Conservation (phyloP, 2,329 filamentous ascomycete genomes). For the Talaromyces albobiverticillius region DNA sequence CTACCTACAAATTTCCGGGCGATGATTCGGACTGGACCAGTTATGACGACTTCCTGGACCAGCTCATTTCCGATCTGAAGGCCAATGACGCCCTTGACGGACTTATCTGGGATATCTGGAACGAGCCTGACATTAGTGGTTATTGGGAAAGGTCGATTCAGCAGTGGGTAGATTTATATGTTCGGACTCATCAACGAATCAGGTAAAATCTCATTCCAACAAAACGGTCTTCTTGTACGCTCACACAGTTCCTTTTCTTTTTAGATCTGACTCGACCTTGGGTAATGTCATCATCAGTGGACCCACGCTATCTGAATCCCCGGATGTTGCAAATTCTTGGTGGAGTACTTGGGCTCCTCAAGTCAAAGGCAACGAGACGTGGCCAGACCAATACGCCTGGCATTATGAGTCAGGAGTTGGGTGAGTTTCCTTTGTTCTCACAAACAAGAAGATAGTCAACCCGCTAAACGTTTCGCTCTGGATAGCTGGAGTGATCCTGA, state of each 20-base stretch:
- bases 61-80: constrained; percentile 20
- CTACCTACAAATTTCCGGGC: constrained; percentile 44
- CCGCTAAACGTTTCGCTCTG: neutral
- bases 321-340: constrained; percentile 32
- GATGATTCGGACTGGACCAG: constrained; percentile 49
- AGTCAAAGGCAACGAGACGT: constrained; percentile 33
- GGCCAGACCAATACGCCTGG: constrained; percentile 47
- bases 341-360: constrained; percentile 39
- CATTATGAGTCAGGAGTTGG: constrained; percentile 37
- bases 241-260: too few species aligned
- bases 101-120: constrained; percentile 52
- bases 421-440: too few species aligned
- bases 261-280: constrained; percentile 26
- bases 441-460: too few species aligned
- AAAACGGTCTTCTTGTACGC: too few species aligned
- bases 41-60: constrained; percentile 17
- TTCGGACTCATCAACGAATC: constrained; percentile 36
- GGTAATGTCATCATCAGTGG: constrained; percentile 34
- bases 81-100: constrained; percentile 29
- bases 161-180: constrained; percentile 44
- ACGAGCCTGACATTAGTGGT: constrained; percentile 47
- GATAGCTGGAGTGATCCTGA: constrained; percentile 24
- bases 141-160: constrained; percentile 37
- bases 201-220: too few species aligned
- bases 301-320: constrained; percentile 35